Percentiles rank a stretch among this genome's conserved stretches.
phyloP scores from a whole-genome alignment of 139 green algal species.

The Chlorella ohadii region DNA sequence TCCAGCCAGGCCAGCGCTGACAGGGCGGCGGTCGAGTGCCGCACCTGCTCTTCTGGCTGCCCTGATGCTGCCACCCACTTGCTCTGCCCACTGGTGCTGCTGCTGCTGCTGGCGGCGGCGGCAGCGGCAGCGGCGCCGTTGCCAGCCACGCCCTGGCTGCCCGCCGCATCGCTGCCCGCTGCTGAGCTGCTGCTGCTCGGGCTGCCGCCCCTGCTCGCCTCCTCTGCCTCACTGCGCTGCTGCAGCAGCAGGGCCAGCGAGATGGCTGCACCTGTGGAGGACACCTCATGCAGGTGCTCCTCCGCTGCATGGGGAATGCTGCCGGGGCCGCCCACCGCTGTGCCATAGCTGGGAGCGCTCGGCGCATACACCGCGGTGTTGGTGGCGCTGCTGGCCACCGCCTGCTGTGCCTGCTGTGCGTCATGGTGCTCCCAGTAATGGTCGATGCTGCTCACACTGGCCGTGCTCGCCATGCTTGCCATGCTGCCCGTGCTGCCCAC shows the following conservation, averaged over 20 bases:
- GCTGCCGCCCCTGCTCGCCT: neutral
- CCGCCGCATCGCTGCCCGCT: neutral
- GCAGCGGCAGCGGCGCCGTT: neutral
- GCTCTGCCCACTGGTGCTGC: neutral
- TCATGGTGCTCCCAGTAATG: neutral
- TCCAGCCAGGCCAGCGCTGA: neutral
- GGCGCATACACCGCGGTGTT: neutral
- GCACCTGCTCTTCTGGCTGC: neutral
- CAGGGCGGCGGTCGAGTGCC: neutral
- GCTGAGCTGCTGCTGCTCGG: neutral
- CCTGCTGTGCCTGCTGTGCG: neutral
- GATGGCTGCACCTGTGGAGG: slow-evolving; percentile 14
- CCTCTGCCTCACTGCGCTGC: neutral
- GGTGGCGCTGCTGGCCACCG: neutral
- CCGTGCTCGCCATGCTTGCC: neutral
- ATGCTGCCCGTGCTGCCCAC: neutral
- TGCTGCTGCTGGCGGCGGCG: neutral
- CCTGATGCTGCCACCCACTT: too few relatives aligned
- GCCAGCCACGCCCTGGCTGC: neutral
- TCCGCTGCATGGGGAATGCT: slow-evolving; percentile 20
- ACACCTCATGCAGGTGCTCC: slow-evolving; percentile 28
- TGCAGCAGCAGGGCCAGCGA: slow-evolving; percentile 26
- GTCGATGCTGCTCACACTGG: neutral
- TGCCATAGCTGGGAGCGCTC: neutral
- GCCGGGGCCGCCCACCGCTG: slow-evolving; percentile 1